Evolutionary conservation across 2,329 filamentous ascomycete genomes (phyloP).

Genomic region (Cryphonectria parasitica): DNA sequence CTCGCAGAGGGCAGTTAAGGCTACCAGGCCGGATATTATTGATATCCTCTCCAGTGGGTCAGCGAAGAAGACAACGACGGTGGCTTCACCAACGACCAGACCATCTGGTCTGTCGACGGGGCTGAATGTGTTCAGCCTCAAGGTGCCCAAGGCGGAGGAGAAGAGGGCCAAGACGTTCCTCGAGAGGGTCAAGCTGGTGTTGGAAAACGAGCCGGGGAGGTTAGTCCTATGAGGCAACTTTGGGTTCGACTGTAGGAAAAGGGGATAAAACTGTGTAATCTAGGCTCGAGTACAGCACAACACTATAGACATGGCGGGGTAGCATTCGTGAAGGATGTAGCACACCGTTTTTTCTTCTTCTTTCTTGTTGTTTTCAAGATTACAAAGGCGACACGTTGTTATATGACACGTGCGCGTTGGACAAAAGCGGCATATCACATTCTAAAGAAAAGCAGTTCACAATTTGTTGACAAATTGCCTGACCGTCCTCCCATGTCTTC

Average conservation of each 20-base stretch:
- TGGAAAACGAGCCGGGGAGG: conserved; percentile 80
- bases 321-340: neutral
- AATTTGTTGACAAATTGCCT: neutral
- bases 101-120: conserved; percentile 55
- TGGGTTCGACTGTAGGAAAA: neutral
- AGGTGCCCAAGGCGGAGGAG: conserved; percentile 79
- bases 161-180: conserved; percentile 81
- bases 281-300: conserved; percentile 15
- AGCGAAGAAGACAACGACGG: conserved; percentile 34
- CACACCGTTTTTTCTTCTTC: neutral
- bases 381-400: neutral
- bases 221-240: conserved; percentile 60
- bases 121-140: conserved; percentile 80
- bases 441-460: neutral
- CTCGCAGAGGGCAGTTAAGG: conserved; percentile 41
- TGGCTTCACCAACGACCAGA: conserved; percentile 40
- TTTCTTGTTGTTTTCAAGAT: neutral
- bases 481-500: neutral
- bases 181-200: conserved; percentile 79
- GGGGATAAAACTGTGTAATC: conserved; percentile 4
- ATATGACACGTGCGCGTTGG: neutral
- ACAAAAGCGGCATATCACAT: neutral
- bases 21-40: conserved; percentile 74
- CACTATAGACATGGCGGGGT: conserved; percentile 23
- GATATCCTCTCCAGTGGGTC: conserved; percentile 68